phyloP scores from a whole-genome alignment of 768 basidiomycete species.

The Asterophora parasitica region DNA sequence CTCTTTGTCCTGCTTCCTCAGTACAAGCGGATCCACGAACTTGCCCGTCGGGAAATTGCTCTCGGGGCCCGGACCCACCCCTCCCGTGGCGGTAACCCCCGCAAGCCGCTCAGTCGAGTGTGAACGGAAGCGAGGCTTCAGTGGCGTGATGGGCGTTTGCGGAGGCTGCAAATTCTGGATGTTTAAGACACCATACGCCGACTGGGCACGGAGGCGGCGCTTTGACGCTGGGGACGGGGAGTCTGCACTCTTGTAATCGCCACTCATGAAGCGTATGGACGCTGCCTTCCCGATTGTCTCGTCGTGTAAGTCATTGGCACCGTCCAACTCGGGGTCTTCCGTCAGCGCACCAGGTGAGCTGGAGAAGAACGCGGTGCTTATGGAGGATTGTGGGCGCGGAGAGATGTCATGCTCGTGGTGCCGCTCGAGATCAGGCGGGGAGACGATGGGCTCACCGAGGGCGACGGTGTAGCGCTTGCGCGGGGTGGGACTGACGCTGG shows the following conservation, averaged over 20 bases:
- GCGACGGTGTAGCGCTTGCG: conserved; percentile 86
- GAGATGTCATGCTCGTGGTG: conserved; percentile 13
- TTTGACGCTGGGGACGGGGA: conserved; percentile 25
- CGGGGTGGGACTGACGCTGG: conserved; percentile 67
- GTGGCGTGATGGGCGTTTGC: conserved; percentile 27
- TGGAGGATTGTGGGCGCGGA: conserved; percentile 22
- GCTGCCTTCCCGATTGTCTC: conserved; percentile 62
- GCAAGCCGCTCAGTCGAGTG: conserved; percentile 33
- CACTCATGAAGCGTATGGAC: conserved; percentile 23
- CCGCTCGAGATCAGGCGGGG: conserved; percentile 23
- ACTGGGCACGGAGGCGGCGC: conserved; percentile 49
- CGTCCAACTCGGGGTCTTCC: conserved; percentile 32
- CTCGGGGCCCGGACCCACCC: conserved; percentile 16
- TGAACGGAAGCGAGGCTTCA: conserved; percentile 33
- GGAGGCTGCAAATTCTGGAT: conserved; percentile 29
- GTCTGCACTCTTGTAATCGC: conserved; percentile 21
- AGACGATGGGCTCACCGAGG: conserved; percentile 66
- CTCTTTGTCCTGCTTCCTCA: conserved; percentile 61
- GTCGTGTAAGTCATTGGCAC: conserved; percentile 40
- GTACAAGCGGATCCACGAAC: conserved; percentile 75
- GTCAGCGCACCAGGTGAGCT: conserved; percentile 23
- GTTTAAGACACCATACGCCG: conserved; percentile 47
- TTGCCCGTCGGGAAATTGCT: conserved; percentile 29
- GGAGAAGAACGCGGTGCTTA: conserved; percentile 42
- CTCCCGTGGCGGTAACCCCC: not conserved